These are phyloP conservation scores for Tulasnella sp. DNA, from an alignment of 768 basidiomycete species.

Conservation along the genomic window DNA sequence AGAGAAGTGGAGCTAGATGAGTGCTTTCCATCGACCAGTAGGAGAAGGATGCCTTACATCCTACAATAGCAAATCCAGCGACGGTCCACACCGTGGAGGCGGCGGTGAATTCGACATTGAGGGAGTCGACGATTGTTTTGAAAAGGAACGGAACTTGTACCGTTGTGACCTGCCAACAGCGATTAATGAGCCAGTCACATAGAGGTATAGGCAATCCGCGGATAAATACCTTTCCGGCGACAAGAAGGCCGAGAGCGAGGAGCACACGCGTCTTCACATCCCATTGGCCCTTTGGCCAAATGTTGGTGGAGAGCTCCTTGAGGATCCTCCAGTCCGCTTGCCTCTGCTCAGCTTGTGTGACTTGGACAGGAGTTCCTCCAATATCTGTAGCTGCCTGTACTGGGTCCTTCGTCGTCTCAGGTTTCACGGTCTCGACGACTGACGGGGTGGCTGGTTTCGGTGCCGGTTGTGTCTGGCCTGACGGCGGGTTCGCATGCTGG, in stretches of 20 bases:
- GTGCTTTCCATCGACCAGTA: neutral
- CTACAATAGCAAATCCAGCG: conserved; percentile 83
- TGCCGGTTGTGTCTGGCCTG: neutral
- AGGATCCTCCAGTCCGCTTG: conserved; percentile 84
- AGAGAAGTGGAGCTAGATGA: neutral
- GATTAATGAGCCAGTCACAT: neutral
- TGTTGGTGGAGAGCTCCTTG: conserved; percentile 73
- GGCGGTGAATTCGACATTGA: conserved; percentile 77
- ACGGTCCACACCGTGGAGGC: conserved; percentile 83
- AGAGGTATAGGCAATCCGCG: neutral
- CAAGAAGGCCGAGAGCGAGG: conserved; percentile 71
- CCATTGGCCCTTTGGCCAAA: conserved; percentile 81
- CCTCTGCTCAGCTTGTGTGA: conserved; percentile 49
- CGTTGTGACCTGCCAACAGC: conserved; percentile 66
- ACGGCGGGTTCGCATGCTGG: neutral
- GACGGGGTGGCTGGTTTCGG: neutral
- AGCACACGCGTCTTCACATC: conserved; percentile 77
- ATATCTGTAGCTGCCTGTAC: conserved; percentile 2
- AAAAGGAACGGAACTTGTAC: conserved; percentile 98
- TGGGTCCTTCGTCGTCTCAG: neutral
- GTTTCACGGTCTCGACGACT: neutral
- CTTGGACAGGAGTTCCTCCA: conserved; percentile 30
- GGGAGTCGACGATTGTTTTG: conserved; percentile 82
- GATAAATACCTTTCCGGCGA: conserved; percentile 76
- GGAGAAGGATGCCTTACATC: conserved; percentile 62